Evolutionary conservation across 2,329 filamentous ascomycete species (phyloP).

Genomic region (Venturia carpophila): DNA sequence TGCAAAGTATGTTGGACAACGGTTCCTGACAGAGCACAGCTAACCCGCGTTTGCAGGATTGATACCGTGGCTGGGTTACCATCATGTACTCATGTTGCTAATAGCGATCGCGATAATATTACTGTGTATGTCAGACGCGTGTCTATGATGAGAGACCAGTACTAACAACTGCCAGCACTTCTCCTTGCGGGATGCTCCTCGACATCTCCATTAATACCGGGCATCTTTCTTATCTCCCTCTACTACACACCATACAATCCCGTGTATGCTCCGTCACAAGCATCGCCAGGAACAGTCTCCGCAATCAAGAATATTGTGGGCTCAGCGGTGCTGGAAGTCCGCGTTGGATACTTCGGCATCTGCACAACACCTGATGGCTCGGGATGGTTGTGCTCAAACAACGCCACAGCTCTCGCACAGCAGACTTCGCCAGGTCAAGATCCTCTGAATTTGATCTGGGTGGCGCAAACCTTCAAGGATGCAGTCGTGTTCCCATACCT

Average conservation of each 20-base stretch:
- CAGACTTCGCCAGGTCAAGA: constrained; percentile 87
- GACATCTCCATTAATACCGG: constrained; percentile 86
- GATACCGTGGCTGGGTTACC: constrained; percentile 58
- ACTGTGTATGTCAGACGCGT: constrained; percentile 60
- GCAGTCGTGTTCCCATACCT: constrained; percentile 97
- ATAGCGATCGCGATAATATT: constrained; percentile 91
- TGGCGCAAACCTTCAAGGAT: constrained; percentile 94
- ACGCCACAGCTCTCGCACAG: constrained; percentile 85
- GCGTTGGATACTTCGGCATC: constrained; percentile 96
- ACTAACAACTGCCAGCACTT: constrained; percentile 53
- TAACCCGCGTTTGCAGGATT: constrained; percentile 38
- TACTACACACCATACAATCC: constrained; percentile 89
- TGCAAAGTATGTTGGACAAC: constrained; percentile 36
- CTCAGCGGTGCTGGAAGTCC: constrained; percentile 72
- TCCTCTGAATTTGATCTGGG: constrained; percentile 93
- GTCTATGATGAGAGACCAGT: not conserved
- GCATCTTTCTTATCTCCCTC: constrained; percentile 95
- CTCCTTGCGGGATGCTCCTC: constrained; percentile 93
- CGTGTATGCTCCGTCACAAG: constrained; percentile 74
- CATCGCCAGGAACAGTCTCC: constrained; percentile 77
- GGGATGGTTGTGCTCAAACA: constrained; percentile 91
- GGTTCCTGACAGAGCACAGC: not conserved
- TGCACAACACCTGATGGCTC: constrained; percentile 89
- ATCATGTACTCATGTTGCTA: constrained; percentile 93
- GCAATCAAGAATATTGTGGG: constrained; percentile 89